Evolutionary conservation across 345 rosid species (phyloP).

Genomic region (Draba incana): DNA sequence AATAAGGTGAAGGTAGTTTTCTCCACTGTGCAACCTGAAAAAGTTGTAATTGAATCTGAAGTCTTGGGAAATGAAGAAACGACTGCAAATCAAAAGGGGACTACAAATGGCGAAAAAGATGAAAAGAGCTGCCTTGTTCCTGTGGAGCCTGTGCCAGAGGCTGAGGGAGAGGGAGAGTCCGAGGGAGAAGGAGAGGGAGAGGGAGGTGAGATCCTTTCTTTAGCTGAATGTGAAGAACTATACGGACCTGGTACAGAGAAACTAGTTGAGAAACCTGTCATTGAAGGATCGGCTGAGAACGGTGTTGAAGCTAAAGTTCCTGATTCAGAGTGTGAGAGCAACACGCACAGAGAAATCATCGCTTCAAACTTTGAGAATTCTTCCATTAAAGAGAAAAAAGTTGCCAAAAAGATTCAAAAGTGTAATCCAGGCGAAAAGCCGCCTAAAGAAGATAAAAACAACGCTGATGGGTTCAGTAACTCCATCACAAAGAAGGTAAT

Average conservation of each 20-base stretch:
- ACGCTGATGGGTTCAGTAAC: slow-evolving; percentile 38
- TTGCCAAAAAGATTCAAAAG: slow-evolving; percentile 40
- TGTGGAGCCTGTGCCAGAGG: slow-evolving; percentile 49
- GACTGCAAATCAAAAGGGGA: slow-evolving; percentile 32
- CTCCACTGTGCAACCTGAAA: slow-evolving; percentile 61
- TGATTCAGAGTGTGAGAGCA: slow-evolving; percentile 41
- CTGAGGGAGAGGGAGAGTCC: slow-evolving; percentile 38
- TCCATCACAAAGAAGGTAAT: slow-evolving; percentile 71
- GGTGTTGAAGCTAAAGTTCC: slow-evolving; percentile 41
- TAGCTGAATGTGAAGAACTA: slow-evolving; percentile 83
- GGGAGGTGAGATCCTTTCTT: slow-evolving; percentile 48
- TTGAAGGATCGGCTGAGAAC: slow-evolving; percentile 46
- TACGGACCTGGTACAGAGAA: slow-evolving; percentile 91
- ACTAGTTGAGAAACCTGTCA: slow-evolving; percentile 51
- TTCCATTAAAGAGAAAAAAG: slow-evolving; percentile 39
- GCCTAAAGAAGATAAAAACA: slow-evolving; percentile 49
- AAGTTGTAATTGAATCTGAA: slow-evolving; percentile 40
- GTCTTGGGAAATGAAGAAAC: slow-evolving; percentile 41
- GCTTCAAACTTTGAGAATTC: slow-evolving; percentile 41
- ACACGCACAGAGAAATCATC: slow-evolving; percentile 28
- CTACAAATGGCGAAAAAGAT: slow-evolving; percentile 41
- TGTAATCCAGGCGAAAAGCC: slow-evolving; percentile 44
- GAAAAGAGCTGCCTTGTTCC: slow-evolving; percentile 37
- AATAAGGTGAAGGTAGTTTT: slow-evolving; percentile 75
- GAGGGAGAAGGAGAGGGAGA: slow-evolving; percentile 45